Percentiles rank a stretch among this genome's conserved stretches.
Conservation (phyloP, 116 monocot species). For the Trichopus zeylanicus region DNA sequence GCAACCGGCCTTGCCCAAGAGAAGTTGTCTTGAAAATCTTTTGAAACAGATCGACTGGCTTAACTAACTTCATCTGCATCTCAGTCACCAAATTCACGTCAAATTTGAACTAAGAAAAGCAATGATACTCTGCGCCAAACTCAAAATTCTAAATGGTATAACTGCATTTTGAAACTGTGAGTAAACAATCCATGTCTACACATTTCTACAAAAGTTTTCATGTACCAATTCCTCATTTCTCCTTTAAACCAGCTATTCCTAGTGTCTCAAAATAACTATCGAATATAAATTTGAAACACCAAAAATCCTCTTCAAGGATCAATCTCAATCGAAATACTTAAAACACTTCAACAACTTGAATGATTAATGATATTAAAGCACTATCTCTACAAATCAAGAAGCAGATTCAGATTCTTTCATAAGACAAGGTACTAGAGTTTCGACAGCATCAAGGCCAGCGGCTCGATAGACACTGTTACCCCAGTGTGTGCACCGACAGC, state of each 20-base stretch:
- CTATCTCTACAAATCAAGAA: too few relatives aligned
- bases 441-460: conserved; percentile 68
- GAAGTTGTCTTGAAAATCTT: conserved; percentile 22
- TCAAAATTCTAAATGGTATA: not conserved
- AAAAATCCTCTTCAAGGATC: too few relatives aligned
- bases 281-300: too few relatives aligned
- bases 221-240: too few relatives aligned
- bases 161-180: too few relatives aligned
- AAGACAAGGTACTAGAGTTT: conserved; percentile 30
- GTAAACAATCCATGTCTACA: too few relatives aligned
- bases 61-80: conserved; percentile 63
- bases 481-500: conserved; percentile 51
- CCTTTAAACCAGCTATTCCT: too few relatives aligned
- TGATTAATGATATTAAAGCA: too few relatives aligned
- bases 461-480: conserved; percentile 59
- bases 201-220: too few relatives aligned
- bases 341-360: too few relatives aligned
- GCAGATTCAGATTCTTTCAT: not conserved
- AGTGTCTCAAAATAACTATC: too few relatives aligned
- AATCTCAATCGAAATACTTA: too few relatives aligned
- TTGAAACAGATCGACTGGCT: conserved; percentile 56
- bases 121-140: not conserved
- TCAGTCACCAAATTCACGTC: not conserved
- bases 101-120: not conserved
- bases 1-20: conserved; percentile 37